Evolutionary conservation across 1,284 basidiomycete genomes (phyloP), one percentile per base, ranked within the genome.

Genomic region (Tilletia indica): DNA sequence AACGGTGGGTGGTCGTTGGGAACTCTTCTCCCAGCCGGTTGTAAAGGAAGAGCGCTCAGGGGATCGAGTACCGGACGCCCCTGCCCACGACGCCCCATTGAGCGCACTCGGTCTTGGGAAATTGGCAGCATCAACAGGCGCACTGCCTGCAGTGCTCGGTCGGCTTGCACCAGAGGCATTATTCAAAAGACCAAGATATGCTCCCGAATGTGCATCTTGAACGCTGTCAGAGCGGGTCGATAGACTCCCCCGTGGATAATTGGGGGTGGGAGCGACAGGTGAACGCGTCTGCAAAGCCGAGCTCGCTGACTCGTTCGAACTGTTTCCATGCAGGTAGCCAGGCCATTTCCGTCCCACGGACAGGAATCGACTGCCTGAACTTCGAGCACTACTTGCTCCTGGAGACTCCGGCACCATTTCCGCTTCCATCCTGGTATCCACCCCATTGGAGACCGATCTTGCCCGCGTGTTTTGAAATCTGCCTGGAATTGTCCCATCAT

Each of bases 51-150:
- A 25, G 9, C 61, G 61, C 36, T 64, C 61, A 21, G 61, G 61
- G 9, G 61, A 64, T 34, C 61, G 61, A 25, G 31, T 25, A 9
- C 61, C 61, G 12, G 51, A 31, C 34, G 56, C 56, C 56, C 34
- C 25, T 4, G 61, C 61, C 61, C 61, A 64, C 61, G 61, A 36
- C 3, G 61, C 61, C 3, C 61, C 61, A 34, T 64, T 64, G 36
- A 64, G 34, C 61, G 61, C 61, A 21, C 36, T 64, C 61, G 61
- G 61, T n/a, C 61, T 25, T 6, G 61, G 61, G 61, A 64, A 64
- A 8, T 19, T 64, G 36, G 61, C 38, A 19, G 61, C 61, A 34
- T 64, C 61, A 39, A 64, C 19, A 4, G 34, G 61, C 14, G 34
- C 61, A 64, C 61, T 64, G 36, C 36, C 61, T 38, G 61, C 34